Evolutionary conservation across 2,329 filamentous ascomycete genomes (phyloP), one percentile per base, ranked within the genome.

Genomic region (Stagonosporopsis vannaccii): DNA sequence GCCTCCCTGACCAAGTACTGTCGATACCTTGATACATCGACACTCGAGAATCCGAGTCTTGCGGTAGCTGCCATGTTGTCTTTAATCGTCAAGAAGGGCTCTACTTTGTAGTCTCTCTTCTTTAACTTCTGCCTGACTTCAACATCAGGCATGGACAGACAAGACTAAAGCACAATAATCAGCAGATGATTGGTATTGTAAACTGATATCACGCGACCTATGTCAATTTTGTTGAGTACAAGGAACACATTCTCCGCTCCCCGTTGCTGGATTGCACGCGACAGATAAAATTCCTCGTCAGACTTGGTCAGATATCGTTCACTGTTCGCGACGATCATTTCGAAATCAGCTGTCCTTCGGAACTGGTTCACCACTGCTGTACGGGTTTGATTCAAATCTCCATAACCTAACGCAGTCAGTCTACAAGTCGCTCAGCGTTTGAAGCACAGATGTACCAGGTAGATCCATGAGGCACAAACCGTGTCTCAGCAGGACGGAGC

Each of bases 341-440:
- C 62, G 6, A 51, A 62, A 11, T 62, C 41, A 0, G 62, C 42
- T 7, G 50, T 42, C 5, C 56, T 12, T 0, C 62, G 54, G 23
- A 46, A 62, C 1, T 42, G 30, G 32, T 65, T 62, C 9, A 62
- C 52, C 4, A 59, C 40, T 0, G 44, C 48, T 19, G 50, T 32
- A 8, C 62, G 57, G 5, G 62, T 40, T 11, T 65, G 59, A 22
- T 56, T 65, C 3, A 42, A 50, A 23, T 65, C 60, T 6, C 62
- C 58, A 33, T 61, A 63, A 3, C 60, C 62, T 63, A 20, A 26
- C 4, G 4, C 19, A 19, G 12, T 61, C 12, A 52, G 41, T 22
- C 22, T 6, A 12, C 6, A n/a, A 2, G 13, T 33, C 12, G 17
- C 23, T 37, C 9, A 11, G 35, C 2, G 13, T 8, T 8, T 35